Evolutionary conservation across 176 grass and related monocot species (phyloP).

Genomic region (Aegilops longissima): DNA sequence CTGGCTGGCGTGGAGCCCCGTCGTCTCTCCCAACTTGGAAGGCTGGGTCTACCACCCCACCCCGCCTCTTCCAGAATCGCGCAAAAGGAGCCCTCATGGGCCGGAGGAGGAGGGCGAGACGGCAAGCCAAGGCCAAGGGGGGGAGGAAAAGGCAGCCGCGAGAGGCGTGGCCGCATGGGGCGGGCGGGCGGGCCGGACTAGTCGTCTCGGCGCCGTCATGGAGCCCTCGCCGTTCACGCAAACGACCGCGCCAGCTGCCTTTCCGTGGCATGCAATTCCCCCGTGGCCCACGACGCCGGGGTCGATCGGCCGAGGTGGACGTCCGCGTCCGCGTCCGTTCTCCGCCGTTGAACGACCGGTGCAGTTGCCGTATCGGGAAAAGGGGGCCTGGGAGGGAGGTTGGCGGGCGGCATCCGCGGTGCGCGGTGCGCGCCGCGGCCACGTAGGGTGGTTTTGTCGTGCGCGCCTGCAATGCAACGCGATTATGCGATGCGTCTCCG

Average conservation of each 20-base stretch:
- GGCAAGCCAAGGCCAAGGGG: not conserved
- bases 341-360: slow-evolving; percentile 29
- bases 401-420: not conserved
- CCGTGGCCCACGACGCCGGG: not conserved
- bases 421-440: not conserved
- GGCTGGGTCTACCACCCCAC: slow-evolving; percentile 1
- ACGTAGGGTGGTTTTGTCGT: not conserved
- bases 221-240: not conserved
- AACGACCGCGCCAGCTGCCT: too few species aligned
- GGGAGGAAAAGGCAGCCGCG: not conserved
- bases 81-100: not conserved
- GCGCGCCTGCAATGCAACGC: not conserved
- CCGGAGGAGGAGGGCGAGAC: not conserved
- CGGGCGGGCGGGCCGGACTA: not conserved
- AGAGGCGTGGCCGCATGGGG: slow-evolving; percentile 20
- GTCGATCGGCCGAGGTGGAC: not conserved
- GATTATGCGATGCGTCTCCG: too few species aligned
- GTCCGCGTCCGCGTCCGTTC: not conserved
- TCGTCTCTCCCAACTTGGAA: not conserved
- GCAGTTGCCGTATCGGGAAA: slow-evolving; percentile 38
- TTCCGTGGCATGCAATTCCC: not conserved
- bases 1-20: slow-evolving; percentile 18
- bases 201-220: not conserved
- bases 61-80: slow-evolving; percentile 9
- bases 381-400: not conserved